Percentiles rank a stretch among this genome's conserved stretches.
phyloP scores from a whole-genome alignment of 306 rosid genomes.

The Quercus mongolica region DNA sequence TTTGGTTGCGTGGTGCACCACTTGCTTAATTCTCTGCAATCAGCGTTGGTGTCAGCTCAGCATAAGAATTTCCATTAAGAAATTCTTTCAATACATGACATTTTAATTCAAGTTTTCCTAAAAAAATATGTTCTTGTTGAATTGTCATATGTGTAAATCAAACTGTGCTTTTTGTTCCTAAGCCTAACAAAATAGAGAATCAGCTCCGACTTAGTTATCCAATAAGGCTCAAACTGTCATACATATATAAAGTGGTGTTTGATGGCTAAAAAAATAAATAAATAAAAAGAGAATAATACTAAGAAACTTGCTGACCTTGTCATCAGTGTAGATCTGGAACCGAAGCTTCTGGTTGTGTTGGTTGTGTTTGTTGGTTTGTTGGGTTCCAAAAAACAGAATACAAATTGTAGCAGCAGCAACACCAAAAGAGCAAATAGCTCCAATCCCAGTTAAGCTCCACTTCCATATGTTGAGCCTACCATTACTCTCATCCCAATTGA shows the following conservation, averaged over 20 bases:
- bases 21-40: conserved; percentile 60
- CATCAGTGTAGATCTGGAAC: conserved; percentile 63
- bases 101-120: not conserved
- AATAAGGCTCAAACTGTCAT: not conserved
- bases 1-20: conserved; percentile 51
- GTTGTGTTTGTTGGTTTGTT: conserved; percentile 34
- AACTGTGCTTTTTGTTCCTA: not conserved
- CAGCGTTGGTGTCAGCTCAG: conserved; percentile 11
- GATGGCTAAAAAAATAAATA: not conserved
- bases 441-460: conserved; percentile 69
- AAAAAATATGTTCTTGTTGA: not conserved
- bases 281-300: not conserved
- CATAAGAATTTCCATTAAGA: conserved; percentile 2
- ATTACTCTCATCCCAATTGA: conserved; percentile 20
- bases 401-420: conserved; percentile 84
- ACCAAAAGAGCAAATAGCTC: conserved; percentile 87
- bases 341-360: conserved; percentile 47
- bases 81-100: not conserved
- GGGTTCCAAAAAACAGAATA: conserved; percentile 54
- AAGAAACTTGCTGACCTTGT: conserved; percentile 51
- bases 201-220: not conserved
- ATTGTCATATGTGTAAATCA: not conserved
- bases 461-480: conserved; percentile 54
- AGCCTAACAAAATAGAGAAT: too few relatives aligned
- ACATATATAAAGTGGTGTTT: not conserved